Evolutionary conservation across 129 eudicot genomes (phyloP), one percentile per base, ranked within the genome.

Genomic region (Centrapalus pauciflorus): DNA sequence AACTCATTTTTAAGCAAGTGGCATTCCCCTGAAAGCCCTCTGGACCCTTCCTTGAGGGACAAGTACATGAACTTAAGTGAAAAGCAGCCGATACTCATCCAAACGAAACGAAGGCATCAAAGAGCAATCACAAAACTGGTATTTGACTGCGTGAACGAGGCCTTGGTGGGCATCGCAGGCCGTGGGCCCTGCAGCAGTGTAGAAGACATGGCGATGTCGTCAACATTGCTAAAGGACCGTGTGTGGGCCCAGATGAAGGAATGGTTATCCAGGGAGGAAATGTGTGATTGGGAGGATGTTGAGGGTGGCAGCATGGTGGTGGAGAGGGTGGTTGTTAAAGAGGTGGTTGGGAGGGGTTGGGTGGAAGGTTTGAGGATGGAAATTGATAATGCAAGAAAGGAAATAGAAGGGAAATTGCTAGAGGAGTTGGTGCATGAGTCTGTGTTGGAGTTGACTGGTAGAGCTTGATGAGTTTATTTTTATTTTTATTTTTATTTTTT

Each of bases 311-410:
- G 82, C 69, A 48, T 81, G 82, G 76, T 82, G 52, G 82, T 86
- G 67, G 97, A 84, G 67, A 63, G 71, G 60, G 80, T 84, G 77
- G 92, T 84, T 66, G 78, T 70, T 68, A 86, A 78, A 74, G 97
- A 94, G 84, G 88, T 94, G 75, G 86, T 67, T 73, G 97, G 90
- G 17, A 82, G 76, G 57, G 87, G 84, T 48, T 89, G 99, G 99
- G 59, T 29, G 56, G 95, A 76, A 20, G 68, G 83, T 23, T 58
- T 86, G 69, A 79, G 78, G 30, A 13, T 80, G 66, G 97, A 94
- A 63, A 55, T 74, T 33, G 90, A 76, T 66, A 52, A 64, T 68
- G 46, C 81, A 41, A 85, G 88, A 16, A 82, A 76, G 72, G 97
- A 86, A 63, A 84, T 94, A 34, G 97, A 82, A 84, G 78, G 80